Evolutionary conservation across 495 filamentous ascomycete species (phyloP).

Genomic region (Tuber umbilicatum): DNA sequence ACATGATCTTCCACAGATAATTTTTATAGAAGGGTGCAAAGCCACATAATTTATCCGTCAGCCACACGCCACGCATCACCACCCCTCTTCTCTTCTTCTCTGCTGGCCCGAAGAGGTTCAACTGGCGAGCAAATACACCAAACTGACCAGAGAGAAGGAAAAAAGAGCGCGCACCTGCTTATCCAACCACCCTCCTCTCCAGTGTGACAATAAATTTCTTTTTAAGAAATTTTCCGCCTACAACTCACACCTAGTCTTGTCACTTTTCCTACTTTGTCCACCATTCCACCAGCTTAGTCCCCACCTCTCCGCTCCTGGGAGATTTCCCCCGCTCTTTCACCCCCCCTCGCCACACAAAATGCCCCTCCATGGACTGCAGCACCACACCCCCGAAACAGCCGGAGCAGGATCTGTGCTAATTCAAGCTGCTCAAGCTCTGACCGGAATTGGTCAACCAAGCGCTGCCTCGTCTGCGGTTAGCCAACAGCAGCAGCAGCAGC

Average conservation of each 20-base stretch:
- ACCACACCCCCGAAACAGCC: constrained; percentile 30
- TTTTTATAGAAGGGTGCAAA: neutral
- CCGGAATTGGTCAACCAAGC: constrained; percentile 33
- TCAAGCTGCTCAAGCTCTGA: constrained; percentile 38
- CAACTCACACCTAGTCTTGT: neutral
- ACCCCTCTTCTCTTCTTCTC: constrained; percentile 31
- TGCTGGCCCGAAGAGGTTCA: constrained; percentile 2
- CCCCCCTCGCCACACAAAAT: constrained; percentile 16
- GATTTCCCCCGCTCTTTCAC: constrained; percentile 8
- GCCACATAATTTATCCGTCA: neutral
- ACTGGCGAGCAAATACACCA: neutral
- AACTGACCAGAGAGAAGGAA: neutral
- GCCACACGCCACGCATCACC: constrained; percentile 18
- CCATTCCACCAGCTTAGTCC: neutral
- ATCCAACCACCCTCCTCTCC: neutral
- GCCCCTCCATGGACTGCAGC: constrained; percentile 38
- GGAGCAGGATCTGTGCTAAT: constrained; percentile 30
- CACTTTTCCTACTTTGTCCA: neutral
- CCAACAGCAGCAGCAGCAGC: constrained; percentile 10
- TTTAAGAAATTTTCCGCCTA: neutral
- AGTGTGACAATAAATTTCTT: neutral
- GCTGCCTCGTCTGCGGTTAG: constrained; percentile 12
- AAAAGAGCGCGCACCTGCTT: neutral
- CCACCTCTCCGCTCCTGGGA: constrained; percentile 10
- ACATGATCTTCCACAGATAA: neutral